Base-by-base conservation (phyloP, 2,329 filamentous ascomycete species). In the Orbilia quercus region DNA sequence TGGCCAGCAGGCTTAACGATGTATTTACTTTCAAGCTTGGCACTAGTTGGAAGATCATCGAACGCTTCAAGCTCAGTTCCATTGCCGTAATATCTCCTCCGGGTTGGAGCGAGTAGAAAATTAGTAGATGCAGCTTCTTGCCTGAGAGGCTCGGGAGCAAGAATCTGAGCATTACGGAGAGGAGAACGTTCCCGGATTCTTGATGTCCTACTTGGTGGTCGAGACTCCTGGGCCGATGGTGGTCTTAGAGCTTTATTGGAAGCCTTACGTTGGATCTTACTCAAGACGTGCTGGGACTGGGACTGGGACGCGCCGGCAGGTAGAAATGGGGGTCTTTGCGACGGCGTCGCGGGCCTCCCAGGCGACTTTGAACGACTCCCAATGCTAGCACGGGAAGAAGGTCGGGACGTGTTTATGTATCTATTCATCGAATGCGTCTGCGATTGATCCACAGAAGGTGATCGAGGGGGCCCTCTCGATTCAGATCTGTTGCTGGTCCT, bases 11-110 rank as follows among this genome's bases (percentile, higher is more conserved):
- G 93, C 77, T 90, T 88, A 80, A 93, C 96, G 74, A 92, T 84
- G 78, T 88, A 99, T 77, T 88, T 90, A 75, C 88, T 92, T 81
- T 99, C 95, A 12, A 88, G 86, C 72, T 90, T 87, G 11, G 86
- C 88, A 14, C 93, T 97, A 0, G 93, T 98, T 1, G 94, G 94
- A 64, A 99, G 83, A 81, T 99, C 95, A 79, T 99, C 95, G 79
- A 99, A 98, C 1, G 86, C 88, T 77, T 98, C 94, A 34, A 99
- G 84, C 81, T 99, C 95, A 72, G 90, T 90, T 14, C 95, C 95
- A 80, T 97, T 92, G 11, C 95, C 95, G 82, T 96, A 99, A 77
- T 91, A 88, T 48, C 88, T 86, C 71, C 84, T 84, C 42, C 88
- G 85, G 36, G 87, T 84, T 1, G 92, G 92, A 79, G 89, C 90